Percentiles rank a stretch among this genome's conserved stretches.
phyloP scores from a whole-genome alignment of 495 filamentous ascomycete genomes.

The Evernia prunastri region DNA sequence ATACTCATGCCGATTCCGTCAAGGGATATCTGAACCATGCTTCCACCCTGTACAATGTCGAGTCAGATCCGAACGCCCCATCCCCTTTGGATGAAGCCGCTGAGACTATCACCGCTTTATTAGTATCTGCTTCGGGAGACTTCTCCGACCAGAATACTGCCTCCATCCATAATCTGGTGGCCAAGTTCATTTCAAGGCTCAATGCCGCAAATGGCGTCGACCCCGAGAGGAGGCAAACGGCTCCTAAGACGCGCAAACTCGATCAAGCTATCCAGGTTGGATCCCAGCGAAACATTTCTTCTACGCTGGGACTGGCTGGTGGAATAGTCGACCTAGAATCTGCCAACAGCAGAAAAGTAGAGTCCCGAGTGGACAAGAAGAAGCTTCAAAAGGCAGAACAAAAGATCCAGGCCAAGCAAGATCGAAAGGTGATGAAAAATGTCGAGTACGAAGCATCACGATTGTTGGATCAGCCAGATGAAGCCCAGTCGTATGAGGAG shows the following conservation, averaged over 20 bases:
- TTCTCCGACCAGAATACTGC: slow-evolving; percentile 61
- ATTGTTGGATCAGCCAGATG: slow-evolving; percentile 73
- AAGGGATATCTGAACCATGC: slow-evolving; percentile 89
- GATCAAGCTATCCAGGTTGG: slow-evolving; percentile 96
- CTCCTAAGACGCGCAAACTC: slow-evolving; percentile 71
- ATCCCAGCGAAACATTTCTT: slow-evolving; percentile 88
- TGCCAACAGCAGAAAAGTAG: slow-evolving; percentile 82
- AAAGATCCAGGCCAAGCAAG: slow-evolving; percentile 97
- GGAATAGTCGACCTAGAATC: slow-evolving; percentile 88
- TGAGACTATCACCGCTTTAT: slow-evolving; percentile 70
- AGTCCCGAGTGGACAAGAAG: slow-evolving; percentile 96
- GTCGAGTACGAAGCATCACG: slow-evolving; percentile 95
- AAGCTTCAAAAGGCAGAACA: slow-evolving; percentile 98
- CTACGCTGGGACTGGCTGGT: slow-evolving; percentile 81
- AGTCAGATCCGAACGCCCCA: slow-evolving; percentile 58
- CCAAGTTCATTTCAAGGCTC: slow-evolving; percentile 80
- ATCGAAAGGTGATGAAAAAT: slow-evolving; percentile 95
- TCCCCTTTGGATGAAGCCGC: slow-evolving; percentile 82
- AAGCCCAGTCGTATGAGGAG: slow-evolving; percentile 94
- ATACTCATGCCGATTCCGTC: slow-evolving; percentile 22
- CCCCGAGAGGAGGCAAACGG: slow-evolving; percentile 59
- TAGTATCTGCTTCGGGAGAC: slow-evolving; percentile 86
- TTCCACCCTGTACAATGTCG: slow-evolving; percentile 70
- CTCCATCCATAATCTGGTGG: slow-evolving; percentile 75
- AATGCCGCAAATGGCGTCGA: slow-evolving; percentile 65